Base-by-base conservation (phyloP, 805 yeast species). In the Wickerhamia fluorescens region DNA sequence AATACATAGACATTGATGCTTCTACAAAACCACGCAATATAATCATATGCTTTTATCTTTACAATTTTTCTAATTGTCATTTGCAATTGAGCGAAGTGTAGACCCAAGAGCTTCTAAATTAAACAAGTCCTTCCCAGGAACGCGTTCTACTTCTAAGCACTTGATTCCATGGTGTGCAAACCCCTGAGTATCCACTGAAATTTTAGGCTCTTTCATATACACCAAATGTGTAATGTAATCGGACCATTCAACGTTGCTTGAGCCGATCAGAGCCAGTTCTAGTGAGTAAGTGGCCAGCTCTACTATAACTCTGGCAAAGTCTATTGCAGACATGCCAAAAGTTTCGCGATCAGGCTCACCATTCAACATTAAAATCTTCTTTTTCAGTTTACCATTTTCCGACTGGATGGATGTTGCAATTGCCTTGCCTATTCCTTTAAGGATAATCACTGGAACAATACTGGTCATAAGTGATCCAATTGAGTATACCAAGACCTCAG, bases 401-500 rank as follows among this genome's bases (percentile, higher is more conserved):
- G n/a, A n/a, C n/a, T n/a, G n/a, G n/a, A n/a, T n/a, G n/a, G n/a
- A n/a, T n/a, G n/a, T n/a, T 9, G 54, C 56, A 15, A 83, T 70
- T 0, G 86, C 77, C 20, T 67, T 67, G 0, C 88, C 88, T 6
- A 83, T 66, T 2, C 94, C 94, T 29, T 73, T 73, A 3, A 85
- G 58, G 6, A 85, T 69, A 5, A 86, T 56, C 0, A 86, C 76
- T 0, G 97, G 96, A 3, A 86, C 57, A 5, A 82, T 74, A 28
- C 95, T 83, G 0, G 97, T 88, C 79, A 83, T 82, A 20, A 88
- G 59, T 1, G 94, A 82, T 1, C 97, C 96, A 31, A 88, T 82
- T 0, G 94, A 82, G 47, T 77, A 84, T 0, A 88, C 60, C 0
- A 87, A 56, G 9, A 71, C 61, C 20, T 77, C 70, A 0, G 84